These are phyloP conservation scores for Melocanna baccifera DNA, from an alignment of 176 grass and related monocot genomes.

Conservation along the genomic window DNA sequence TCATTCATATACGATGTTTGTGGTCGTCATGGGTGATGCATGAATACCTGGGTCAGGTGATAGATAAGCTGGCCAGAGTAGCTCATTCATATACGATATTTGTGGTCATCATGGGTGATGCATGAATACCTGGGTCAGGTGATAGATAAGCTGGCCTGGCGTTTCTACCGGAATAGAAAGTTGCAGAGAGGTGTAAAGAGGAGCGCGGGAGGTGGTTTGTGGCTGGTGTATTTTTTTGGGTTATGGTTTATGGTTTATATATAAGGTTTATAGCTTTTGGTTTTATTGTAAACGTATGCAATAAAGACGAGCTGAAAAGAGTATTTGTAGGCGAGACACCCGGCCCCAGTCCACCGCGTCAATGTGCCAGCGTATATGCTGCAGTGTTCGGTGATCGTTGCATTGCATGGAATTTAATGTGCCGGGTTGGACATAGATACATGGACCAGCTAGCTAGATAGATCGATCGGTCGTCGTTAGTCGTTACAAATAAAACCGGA, in stretches of 20 bases:
- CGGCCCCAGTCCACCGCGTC: background rate
- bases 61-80: background rate
- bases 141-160: background rate
- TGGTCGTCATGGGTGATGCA: background rate
- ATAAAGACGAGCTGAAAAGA: no score
- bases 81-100: background rate
- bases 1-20: background rate
- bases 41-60: background rate
- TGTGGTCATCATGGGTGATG: background rate
- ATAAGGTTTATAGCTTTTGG: no score
- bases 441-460: background rate
- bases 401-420: conserved; percentile 26
- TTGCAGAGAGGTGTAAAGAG: background rate
- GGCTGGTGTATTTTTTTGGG: no score
- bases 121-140: background rate
- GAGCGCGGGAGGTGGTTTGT: background rate
- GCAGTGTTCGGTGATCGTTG: conserved; percentile 21
- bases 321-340: background rate
- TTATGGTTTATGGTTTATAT: no score
- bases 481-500: background rate
- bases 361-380: background rate
- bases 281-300: no score
- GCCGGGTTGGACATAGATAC: background rate
- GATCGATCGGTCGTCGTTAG: background rate
- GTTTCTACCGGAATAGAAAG: background rate